Conservation (phyloP, 1,139 yeast genomes). For the Scheffersomyces titani region DNA sequence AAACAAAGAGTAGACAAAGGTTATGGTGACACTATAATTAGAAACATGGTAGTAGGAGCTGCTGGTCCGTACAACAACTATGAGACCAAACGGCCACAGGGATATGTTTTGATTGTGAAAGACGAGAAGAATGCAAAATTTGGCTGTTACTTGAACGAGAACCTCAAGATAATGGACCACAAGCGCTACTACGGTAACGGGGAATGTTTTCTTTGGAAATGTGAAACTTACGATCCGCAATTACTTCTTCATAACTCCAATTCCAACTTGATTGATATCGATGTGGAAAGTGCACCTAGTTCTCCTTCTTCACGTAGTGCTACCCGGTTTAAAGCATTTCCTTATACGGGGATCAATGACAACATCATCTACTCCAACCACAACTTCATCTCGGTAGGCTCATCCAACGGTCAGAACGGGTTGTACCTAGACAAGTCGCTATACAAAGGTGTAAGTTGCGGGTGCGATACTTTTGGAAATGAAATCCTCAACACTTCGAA, state of each 20-base stretch:
- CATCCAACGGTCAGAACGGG: slow-evolving; percentile 89
- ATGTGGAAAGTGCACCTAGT: background rate
- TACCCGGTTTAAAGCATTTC: slow-evolving; percentile 71
- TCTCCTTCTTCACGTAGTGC: slow-evolving; percentile 4
- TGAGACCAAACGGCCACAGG: slow-evolving; percentile 44
- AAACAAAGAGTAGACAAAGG: slow-evolving; percentile 28
- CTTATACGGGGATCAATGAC: slow-evolving; percentile 87
- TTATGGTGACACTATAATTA: slow-evolving; percentile 39
- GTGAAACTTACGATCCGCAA: slow-evolving; percentile 34
- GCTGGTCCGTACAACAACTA: slow-evolving; percentile 16
- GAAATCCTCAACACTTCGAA: slow-evolving; percentile 67
- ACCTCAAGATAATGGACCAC: slow-evolving; percentile 67
- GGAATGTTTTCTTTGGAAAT: slow-evolving; percentile 90
- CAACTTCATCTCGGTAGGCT: slow-evolving; percentile 81
- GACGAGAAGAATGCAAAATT: slow-evolving; percentile 67
- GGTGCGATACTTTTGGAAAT: slow-evolving; percentile 87
- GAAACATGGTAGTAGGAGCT: slow-evolving; percentile 29
- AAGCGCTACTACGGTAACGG: slow-evolving; percentile 89
- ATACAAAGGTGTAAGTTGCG: slow-evolving; percentile 72
- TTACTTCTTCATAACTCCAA: slow-evolving; percentile 7
- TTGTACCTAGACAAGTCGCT: slow-evolving; percentile 82
- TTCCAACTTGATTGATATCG: background rate
- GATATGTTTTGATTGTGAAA: slow-evolving; percentile 69
- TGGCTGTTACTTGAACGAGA: slow-evolving; percentile 84
- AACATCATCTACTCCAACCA: slow-evolving; percentile 82